Base-by-base conservation (phyloP, 768 basidiomycete genomes). In the Lactarius psammicola region DNA sequence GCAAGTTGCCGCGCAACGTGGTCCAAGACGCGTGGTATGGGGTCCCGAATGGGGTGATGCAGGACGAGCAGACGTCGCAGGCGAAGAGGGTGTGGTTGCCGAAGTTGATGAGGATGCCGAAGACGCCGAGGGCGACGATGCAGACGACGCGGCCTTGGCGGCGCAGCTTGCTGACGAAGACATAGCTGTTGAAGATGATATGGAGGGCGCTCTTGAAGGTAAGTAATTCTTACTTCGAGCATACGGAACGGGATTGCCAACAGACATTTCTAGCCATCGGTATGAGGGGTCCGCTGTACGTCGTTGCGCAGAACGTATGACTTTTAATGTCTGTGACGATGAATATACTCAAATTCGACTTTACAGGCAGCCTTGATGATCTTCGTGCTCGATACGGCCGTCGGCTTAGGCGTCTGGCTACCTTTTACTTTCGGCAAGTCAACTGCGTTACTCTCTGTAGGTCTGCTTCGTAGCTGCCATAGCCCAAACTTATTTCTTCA, bases 151-250 rank as follows among this genome's bases (percentile, higher is more conserved):
- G 4, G 66, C 71, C 28, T 78, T 76, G 49, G 78, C 77, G 9
- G 73, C 75, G 34, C 76, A 78, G 15, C 74, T 78, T 10, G 75
- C 72, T 64, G 71, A 71, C 40, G 63, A 63, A n/a, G 73, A 69
- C 20, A 58, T 66, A 28, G 68, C 33, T 28, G 71, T 57, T 20
- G 93, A 95, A 64, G 93, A 95, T 74, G 94, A 95, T 73, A 87
- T 95, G 85, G 94, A 96, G 68, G 95, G 93, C n/a, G 90, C 90
- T 6, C 82, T 97, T 74, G 94, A 96, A 84, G 92, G 92, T 90
- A 73, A 68, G 75, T 62, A 15, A 57, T 34, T 68, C 20, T 38
- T 28, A 57, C 33, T 10, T 30, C 56, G 60, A 18, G 36, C 36
- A 3, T 28, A 15, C 18, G 3, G 28, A 53, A 23, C 13, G 44